These are phyloP conservation scores for Globisporangium iwayamae DNA, from an alignment of 352 stramenopile genomes.

Conservation along the genomic window DNA sequence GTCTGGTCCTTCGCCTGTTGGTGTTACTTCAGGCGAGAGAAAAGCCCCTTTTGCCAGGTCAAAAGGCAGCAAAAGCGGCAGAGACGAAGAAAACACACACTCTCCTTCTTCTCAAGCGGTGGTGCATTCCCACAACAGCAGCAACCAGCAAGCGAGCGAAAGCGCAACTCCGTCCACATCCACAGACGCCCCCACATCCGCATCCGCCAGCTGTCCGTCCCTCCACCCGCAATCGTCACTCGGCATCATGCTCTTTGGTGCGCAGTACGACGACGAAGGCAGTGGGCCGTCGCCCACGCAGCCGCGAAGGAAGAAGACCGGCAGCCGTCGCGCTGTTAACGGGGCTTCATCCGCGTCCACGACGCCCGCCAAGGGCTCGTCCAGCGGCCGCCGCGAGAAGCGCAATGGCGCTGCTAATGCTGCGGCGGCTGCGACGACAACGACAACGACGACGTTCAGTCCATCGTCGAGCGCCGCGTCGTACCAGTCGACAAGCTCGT, in stretches of 20 bases:
- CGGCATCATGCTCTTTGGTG: constrained; percentile 41
- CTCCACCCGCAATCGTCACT: not conserved
- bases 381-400: constrained; percentile 4
- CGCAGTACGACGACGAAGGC: constrained; percentile 49
- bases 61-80: not conserved
- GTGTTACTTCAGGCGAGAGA: not conserved
- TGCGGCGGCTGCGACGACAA: not conserved
- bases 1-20: not conserved
- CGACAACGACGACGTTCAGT: constrained; percentile 4
- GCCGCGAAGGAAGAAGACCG: constrained; percentile 33
- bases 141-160: not conserved
- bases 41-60: not conserved
- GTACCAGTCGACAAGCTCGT: constrained; percentile 24
- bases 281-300: constrained; percentile 26
- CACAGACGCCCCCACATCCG: not conserved
- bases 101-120: constrained; percentile 1
- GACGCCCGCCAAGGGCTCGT: constrained; percentile 7
- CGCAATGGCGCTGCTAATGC: not conserved
- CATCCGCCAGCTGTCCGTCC: constrained; percentile 2
- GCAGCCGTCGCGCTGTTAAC: not conserved
- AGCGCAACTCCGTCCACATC: not conserved
- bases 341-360: not conserved
- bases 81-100: constrained; percentile 7
- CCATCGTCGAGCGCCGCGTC: constrained; percentile 16
- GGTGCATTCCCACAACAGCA: not conserved